These are phyloP conservation scores for Malassezia psittaci DNA, from an alignment of 1,284 basidiomycete genomes.

Conservation along the genomic window DNA sequence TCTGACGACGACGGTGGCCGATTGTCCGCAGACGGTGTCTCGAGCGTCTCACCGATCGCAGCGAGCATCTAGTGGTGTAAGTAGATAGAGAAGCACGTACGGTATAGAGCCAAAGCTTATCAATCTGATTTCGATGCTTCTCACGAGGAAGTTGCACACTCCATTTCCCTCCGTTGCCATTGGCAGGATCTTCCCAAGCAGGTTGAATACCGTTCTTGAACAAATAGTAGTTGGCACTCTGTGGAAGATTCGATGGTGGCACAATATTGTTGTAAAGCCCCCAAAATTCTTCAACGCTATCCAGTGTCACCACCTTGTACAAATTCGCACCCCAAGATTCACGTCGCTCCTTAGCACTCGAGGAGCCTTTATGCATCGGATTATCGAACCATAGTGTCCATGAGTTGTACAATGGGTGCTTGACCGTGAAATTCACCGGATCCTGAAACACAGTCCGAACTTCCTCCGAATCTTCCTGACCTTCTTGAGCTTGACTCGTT, in stretches of 20 bases:
- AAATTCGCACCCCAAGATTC: conserved; percentile 47
- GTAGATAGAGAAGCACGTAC: not conserved
- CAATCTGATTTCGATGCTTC: conserved; percentile 72
- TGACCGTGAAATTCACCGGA: conserved; percentile 44
- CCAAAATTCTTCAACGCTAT: conserved; percentile 47
- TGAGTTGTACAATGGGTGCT: conserved; percentile 43
- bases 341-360: conserved; percentile 33
- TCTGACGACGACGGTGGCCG: conserved; percentile 20
- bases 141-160: conserved; percentile 92
- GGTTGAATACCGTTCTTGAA: conserved; percentile 82
- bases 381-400: conserved; percentile 48
- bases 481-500: too few species aligned
- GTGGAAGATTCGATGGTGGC: conserved; percentile 81
- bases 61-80: conserved; percentile 32
- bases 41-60: conserved; percentile 46
- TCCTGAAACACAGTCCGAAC: conserved; percentile 45
- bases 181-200: conserved; percentile 85
- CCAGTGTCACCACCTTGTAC: conserved; percentile 43
- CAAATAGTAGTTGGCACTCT: conserved; percentile 96
- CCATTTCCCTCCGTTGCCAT: conserved; percentile 96
- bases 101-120: conserved; percentile 96
- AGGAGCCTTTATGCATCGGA: conserved; percentile 37
- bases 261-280: conserved; percentile 90
- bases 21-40: conserved; percentile 30
- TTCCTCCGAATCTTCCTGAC: not conserved